These are phyloP conservation scores for Mitragyna speciosa DNA, from an alignment of 257 asterid species.

Conservation along the genomic window DNA sequence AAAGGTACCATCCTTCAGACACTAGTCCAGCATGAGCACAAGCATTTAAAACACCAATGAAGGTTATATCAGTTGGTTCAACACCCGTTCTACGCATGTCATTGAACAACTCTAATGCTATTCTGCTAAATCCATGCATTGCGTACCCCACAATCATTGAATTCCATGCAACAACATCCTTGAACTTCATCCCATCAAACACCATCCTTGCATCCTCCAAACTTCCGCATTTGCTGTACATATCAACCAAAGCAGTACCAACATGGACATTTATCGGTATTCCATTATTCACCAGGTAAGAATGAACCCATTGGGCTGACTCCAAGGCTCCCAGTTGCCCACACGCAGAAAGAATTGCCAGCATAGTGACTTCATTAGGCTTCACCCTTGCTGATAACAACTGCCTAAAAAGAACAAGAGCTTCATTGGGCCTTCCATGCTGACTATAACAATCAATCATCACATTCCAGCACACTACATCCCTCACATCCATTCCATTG, in stretches of 20 bases:
- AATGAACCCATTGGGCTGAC: conserved; percentile 38
- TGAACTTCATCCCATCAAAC: conserved; percentile 26
- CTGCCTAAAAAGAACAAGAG: conserved; percentile 30
- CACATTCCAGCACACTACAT: conserved; percentile 38
- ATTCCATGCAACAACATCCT: conserved; percentile 34
- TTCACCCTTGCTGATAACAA: conserved; percentile 26
- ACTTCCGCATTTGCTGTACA: conserved; percentile 41
- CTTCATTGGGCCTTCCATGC: conserved; percentile 30
- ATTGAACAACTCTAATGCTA: conserved; percentile 25
- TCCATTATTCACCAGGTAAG: conserved; percentile 31
- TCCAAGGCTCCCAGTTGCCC: conserved; percentile 35
- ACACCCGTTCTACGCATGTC: conserved; percentile 17
- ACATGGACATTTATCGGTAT: conserved; percentile 26
- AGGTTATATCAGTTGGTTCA: conserved; percentile 31
- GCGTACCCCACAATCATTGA: conserved; percentile 36
- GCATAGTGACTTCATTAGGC: conserved; percentile 34
- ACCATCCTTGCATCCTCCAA: conserved; percentile 33
- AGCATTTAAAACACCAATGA: conserved; percentile 29
- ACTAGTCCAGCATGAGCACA: conserved; percentile 37
- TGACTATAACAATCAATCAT: conserved; percentile 41
- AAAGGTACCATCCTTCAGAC: conserved; percentile 26
- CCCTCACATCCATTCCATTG: conserved; percentile 30
- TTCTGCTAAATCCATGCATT: conserved; percentile 29
- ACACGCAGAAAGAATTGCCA: conserved; percentile 33
- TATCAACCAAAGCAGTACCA: conserved; percentile 37